Evolutionary conservation across 2,329 filamentous ascomycete genomes (phyloP), one percentile per base, ranked within the genome.

Genomic region (Neoscytalidium dimidiatum): DNA sequence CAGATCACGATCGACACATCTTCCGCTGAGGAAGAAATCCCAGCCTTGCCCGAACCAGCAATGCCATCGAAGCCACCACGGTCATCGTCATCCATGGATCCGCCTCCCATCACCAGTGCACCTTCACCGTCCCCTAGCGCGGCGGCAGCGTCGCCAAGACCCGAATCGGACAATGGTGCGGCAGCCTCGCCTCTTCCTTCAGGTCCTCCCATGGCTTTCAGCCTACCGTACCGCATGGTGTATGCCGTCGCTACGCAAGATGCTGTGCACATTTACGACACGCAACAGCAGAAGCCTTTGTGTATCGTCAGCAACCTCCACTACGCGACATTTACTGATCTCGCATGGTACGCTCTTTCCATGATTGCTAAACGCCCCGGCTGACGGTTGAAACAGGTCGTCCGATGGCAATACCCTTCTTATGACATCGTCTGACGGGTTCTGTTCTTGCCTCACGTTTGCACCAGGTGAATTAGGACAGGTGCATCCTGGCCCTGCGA

Each of bases 181-280:
- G 80, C 84, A 5, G 77, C 79, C 2, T 86, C 87, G 5, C 86
- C 88, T 2, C 80, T 84, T 4, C 77, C 81, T 6, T 66, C 74
- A 31, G 81, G 80, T 1, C 82, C 82, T 19, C 70, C 75, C 64
- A 84, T 91, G 23, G 90, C 90, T 1, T 98, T 99, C 77, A 86
- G 89, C 2, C 81, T 99, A 49, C 91, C 93, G 0, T 98, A 99
- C 77, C 90, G 95, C 28, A 93, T 99, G 83, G 86, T 99, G 0
- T 99, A 98, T 78, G 95, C 94, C 3, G 94, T 99, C 41, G 96
- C 95, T 7, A 99, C 95, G 0, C 94, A 98, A 75, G 95, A 99
- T 78, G 92, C 95, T 0, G 92, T 99, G 3, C 83, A 97, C 48
- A 85, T 99, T 23, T 99, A 99, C 74, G 95, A 99, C 78, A 99